Evolutionary conservation across 116 monocot genomes (phyloP), one percentile per base, ranked within the genome.

Genomic region (Zostera marina): DNA sequence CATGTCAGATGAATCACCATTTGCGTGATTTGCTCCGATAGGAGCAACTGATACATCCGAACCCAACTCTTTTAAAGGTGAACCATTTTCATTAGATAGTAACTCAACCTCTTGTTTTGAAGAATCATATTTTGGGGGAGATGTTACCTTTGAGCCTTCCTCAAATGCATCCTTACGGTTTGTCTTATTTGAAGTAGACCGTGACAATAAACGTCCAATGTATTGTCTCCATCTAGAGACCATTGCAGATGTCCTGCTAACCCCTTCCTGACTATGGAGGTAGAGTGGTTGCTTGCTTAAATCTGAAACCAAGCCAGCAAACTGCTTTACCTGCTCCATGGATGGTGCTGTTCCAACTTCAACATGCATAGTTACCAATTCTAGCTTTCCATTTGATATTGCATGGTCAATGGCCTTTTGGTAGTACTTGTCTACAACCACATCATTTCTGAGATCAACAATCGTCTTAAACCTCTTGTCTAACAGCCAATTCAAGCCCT

Each of bases 181-280:
- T 39, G 59, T 15, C 54, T 49, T 41, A 14, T 38, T 32, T 13
- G 47, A 42, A 19, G 48, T 60, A 52, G 13, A 16, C 54, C 69
- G 72, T 55, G 59, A 52, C 40, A 57, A 40, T 24, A 71, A 62
- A 42, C 81, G 78, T 53, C 81, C 40, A 59, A 72, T 56, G 58
- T 67, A 73, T 41, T 86, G 98, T 60, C 68, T 80, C 98, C 98
- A 98, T 73, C 86, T 85, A 17, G 98, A 89, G 56, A 98, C 80
- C 90, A 86, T 98, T 44, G 82, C 98, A 68, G 83, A 89, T 54
- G 98, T 81, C 68, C 98, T 68, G 38, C 65, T 66, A 56, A 90
- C 76, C 46, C 98, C 98, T 81, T 86, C 98, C 45, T 83, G 73
- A 63, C 83, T 75, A 70, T 90, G 90, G 16, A 98, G 77, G 79